phyloP scores from a whole-genome alignment of 1,139 yeast species.

The Kurtzmaniella natalensis region DNA sequence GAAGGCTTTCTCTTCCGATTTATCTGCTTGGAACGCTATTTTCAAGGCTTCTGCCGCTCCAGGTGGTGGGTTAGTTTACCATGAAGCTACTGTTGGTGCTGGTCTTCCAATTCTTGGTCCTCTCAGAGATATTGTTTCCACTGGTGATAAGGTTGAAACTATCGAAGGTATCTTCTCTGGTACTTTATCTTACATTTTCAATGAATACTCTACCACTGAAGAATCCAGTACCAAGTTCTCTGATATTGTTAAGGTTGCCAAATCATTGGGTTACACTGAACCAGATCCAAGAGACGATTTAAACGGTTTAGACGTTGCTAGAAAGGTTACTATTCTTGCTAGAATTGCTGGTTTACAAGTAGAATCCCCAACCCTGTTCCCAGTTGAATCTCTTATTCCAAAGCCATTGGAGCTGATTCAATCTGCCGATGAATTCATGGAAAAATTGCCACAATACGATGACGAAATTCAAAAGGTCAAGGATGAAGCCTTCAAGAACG shows the following conservation, averaged over 20 bases:
- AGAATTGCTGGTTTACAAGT: conserved; percentile 85
- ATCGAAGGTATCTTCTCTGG: conserved; percentile 98
- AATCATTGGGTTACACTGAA: conserved; percentile 91
- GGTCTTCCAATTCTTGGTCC: conserved; percentile 93
- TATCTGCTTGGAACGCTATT: conserved; percentile 71
- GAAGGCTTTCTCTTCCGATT: conserved; percentile 88
- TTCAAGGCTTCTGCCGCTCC: conserved; percentile 49
- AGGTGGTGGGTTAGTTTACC: conserved; percentile 80
- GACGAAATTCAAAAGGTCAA: conserved; percentile 71
- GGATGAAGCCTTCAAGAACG: conserved; percentile 74
- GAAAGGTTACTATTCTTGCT: conserved; percentile 93
- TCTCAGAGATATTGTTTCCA: conserved; percentile 76
- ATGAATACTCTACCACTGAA: conserved; percentile 75
- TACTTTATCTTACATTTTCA: conserved; percentile 92
- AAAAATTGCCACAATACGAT: conserved; percentile 79
- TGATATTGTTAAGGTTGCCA: conserved; percentile 84
- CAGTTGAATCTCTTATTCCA: conserved; percentile 91
- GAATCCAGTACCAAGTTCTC: conserved; percentile 67
- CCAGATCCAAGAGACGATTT: conserved; percentile 99
- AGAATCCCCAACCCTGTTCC: conserved; percentile 92
- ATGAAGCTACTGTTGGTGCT: conserved; percentile 99
- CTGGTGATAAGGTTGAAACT: conserved; percentile 88
- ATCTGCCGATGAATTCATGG: conserved; percentile 74
- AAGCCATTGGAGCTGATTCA: conserved; percentile 70
- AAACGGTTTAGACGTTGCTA: conserved; percentile 96